These are phyloP conservation scores for Chalaropsis ovoidea DNA, from an alignment of 2,329 filamentous ascomycete genomes.

Conservation along the genomic window DNA sequence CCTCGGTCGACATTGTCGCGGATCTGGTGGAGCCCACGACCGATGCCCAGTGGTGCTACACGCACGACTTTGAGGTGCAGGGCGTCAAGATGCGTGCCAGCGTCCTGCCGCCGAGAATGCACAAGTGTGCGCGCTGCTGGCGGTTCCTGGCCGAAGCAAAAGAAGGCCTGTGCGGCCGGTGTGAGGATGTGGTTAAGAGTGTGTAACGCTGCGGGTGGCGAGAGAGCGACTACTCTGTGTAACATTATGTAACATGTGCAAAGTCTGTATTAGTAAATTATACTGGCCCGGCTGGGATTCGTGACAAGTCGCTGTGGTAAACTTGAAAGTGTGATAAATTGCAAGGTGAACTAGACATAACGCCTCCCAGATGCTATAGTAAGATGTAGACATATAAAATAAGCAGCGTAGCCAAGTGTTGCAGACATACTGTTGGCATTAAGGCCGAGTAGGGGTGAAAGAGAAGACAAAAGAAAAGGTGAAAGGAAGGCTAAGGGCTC, in stretches of 20 bases:
- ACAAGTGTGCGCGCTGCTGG: slow-evolving; percentile 87
- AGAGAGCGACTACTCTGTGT: not conserved
- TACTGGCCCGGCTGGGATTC: too few species aligned
- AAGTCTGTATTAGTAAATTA: not conserved
- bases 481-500: not conserved
- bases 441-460: not conserved
- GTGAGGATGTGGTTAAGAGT: slow-evolving; percentile 50
- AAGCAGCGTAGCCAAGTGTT: not conserved
- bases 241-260: slow-evolving; percentile 17
- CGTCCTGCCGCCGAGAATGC: slow-evolving; percentile 41
- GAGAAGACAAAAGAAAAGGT: slow-evolving; percentile 1
- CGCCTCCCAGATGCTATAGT: slow-evolving; percentile 9
- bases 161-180: slow-evolving; percentile 61
- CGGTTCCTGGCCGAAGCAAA: slow-evolving; percentile 61
- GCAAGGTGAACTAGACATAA: not conserved
- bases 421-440: not conserved
- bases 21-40: slow-evolving; percentile 28
- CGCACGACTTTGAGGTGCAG: slow-evolving; percentile 37
- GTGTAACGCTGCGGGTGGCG: not conserved
- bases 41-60: slow-evolving; percentile 35
- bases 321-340: not conserved
- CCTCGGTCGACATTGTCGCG: slow-evolving; percentile 45
- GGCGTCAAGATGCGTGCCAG: slow-evolving; percentile 35
- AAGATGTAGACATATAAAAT: slow-evolving; percentile 6
- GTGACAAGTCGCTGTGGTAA: not conserved